Evolutionary conservation across 1,284 basidiomycete genomes (phyloP), one percentile per base, ranked within the genome.

Genomic region (Apiotrichum gamsii): DNA sequence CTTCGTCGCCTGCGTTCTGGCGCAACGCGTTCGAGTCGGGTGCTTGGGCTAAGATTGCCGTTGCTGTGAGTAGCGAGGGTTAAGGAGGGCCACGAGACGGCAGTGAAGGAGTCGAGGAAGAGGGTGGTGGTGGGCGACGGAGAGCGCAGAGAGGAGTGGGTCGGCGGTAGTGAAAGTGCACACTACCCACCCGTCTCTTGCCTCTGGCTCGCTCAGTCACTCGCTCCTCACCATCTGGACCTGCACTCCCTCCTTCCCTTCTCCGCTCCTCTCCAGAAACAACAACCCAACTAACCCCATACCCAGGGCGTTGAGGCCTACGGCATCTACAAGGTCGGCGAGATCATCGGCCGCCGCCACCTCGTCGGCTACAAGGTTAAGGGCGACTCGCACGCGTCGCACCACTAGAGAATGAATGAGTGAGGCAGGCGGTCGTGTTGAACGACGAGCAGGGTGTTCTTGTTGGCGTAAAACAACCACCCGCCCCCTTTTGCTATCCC

Each of bases 271-370:
- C n/a, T n/a, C n/a, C n/a, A 21, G 4, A 25, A 9, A 5, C 24
- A n/a, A n/a, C n/a, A n/a, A n/a, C n/a, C n/a, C n/a, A 25, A 20
- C 39, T 24, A 10, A 34, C 29, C 43, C 25, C 10, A 36, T 32
- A n/a, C 14, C 23, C 53, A 79, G 74, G 75, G 73, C 41, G 56
- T 78, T 49, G 77, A 79, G 69, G 76, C 75, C 1, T 77, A 78
- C 64, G 78, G 77, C 49, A 71, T 76, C 64, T 79, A 77, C 72
- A 72, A 87, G 81, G 81, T 95, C 75, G 90, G 90, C 48, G 90
- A 95, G 74, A 93, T 94, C 57, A 66, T 93, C 59, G 90, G 90
- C 37, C 80, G 87, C 59, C 81, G 87, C 72, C 82, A 82, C 74
- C 67, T 93, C 37, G 78, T 93, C 62, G 90, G 90, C 37, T 94